These are phyloP conservation scores for Aspergillus sojae DNA, from an alignment of 2,329 filamentous ascomycete genomes.

Conservation along the genomic window DNA sequence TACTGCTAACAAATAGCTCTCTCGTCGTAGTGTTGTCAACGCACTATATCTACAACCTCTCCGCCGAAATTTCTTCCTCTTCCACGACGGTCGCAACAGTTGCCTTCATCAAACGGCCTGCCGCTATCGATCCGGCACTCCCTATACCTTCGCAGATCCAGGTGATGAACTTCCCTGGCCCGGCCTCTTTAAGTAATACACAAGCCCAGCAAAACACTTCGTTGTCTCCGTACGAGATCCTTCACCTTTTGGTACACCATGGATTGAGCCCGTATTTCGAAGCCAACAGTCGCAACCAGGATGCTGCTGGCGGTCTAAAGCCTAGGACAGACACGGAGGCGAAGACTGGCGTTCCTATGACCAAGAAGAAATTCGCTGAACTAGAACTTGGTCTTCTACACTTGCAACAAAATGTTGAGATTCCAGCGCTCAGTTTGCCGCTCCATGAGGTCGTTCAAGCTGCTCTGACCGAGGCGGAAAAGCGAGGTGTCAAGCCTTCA, in stretches of 20 bases:
- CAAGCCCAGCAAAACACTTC: constrained; percentile 71
- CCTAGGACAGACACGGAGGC: constrained; percentile 82
- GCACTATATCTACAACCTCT: constrained; percentile 74
- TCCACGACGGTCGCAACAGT: constrained; percentile 83
- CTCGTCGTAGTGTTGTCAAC: constrained; percentile 28
- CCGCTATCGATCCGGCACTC: constrained; percentile 79
- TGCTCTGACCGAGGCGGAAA: constrained; percentile 76
- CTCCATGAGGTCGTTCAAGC: constrained; percentile 87
- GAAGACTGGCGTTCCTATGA: constrained; percentile 93
- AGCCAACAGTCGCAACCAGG: constrained; percentile 84
- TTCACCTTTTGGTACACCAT: constrained; percentile 89
- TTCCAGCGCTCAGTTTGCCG: constrained; percentile 84
- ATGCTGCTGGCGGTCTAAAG: constrained; percentile 65
- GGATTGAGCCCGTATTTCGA: constrained; percentile 96
- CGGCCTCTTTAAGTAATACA: constrained; percentile 68
- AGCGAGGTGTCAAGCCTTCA: constrained; percentile 67
- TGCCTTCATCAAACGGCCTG: constrained; percentile 84
- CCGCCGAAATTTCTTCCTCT: constrained; percentile 74
- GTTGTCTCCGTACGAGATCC: constrained; percentile 83
- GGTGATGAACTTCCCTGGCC: constrained; percentile 87
- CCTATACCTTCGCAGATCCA: constrained; percentile 88
- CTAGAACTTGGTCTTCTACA: constrained; percentile 87
- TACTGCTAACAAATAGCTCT: neutral
- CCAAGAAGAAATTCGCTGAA: constrained; percentile 95
- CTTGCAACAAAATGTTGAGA: constrained; percentile 96